phyloP scores from a whole-genome alignment of 768 basidiomycete species.

The Lactifluus piperatus region DNA sequence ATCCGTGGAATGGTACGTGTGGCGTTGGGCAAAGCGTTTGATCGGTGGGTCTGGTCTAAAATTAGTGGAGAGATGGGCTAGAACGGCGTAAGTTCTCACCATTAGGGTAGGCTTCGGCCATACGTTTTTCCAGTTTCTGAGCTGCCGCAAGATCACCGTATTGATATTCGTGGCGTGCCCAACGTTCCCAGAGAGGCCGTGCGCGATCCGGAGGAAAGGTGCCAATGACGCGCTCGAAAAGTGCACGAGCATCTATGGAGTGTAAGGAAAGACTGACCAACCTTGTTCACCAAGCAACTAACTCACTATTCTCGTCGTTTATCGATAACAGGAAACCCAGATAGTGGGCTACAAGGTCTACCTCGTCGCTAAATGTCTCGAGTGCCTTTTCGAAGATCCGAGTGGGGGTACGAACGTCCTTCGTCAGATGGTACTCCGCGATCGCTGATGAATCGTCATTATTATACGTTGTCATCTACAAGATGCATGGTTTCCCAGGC shows the following conservation, averaged over 20 bases:
- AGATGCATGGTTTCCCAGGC: not conserved
- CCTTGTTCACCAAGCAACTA: not conserved
- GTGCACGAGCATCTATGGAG: conserved; percentile 77
- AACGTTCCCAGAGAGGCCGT: conserved; percentile 87
- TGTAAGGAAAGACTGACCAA: conserved; percentile 11
- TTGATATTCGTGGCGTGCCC: conserved; percentile 92
- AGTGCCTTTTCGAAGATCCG: conserved; percentile 93
- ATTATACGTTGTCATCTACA: conserved; percentile 5
- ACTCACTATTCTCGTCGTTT: conserved; percentile 87
- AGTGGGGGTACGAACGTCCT: conserved; percentile 68
- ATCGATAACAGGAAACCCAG: conserved; percentile 88
- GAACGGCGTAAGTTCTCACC: conserved; percentile 37
- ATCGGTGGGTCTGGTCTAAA: conserved; percentile 67
- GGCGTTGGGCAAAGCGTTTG: conserved; percentile 83
- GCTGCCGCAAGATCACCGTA: conserved; percentile 88
- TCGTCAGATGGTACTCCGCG: conserved; percentile 90
- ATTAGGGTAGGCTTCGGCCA: conserved; percentile 78
- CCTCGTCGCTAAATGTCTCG: conserved; percentile 72
- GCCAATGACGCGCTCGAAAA: conserved; percentile 84
- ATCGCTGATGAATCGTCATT: conserved; percentile 45
- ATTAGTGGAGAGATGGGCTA: not conserved
- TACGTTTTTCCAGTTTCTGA: conserved; percentile 82
- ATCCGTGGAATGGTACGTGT: conserved; percentile 75
- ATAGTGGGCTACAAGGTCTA: conserved; percentile 82
- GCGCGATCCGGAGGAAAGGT: conserved; percentile 74